Evolutionary conservation across 1,284 basidiomycete species (phyloP), one percentile per base, ranked within the genome.

Genomic region (Cutaneotrichosporon cutaneum): DNA sequence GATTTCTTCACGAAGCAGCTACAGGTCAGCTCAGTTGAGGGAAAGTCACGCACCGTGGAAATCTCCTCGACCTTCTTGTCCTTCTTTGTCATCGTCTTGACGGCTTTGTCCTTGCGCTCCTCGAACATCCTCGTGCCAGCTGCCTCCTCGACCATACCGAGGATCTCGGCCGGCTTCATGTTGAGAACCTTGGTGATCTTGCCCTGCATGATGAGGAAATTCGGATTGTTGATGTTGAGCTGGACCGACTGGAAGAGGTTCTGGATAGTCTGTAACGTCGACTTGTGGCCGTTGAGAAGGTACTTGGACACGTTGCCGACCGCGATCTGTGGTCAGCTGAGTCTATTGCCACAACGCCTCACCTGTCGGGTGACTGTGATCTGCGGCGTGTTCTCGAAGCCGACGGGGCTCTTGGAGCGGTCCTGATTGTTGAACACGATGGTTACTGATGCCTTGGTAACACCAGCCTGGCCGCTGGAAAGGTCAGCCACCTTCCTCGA

Each of bases 341-440:
- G n/a, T n/a, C n/a, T n/a, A n/a, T 24, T 10, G 21, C 7, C 16
- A 21, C 24, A 36, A 4, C 21, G 2, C 74, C 84, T 56, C 36
- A 94, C 93, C 83, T 97, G 95, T 61, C 96, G 87, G 27, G 94
- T 99, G 24, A 99, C 94, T 0, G 94, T 98, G 70, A 99, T 94
- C 77, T 97, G 92, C 48, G 88, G 85, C 60, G 83, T 88, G 63
- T 90, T 85, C 75, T 94, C 89, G 51, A 91, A 86, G 1, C 94
- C 94, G 2, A 89, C 84, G 0, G 94, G 96, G 67, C 91, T 92
- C 64, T 87, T 93, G 21, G 86, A 83, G 32, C 87, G 84, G 77
- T 99, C 94, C n/a, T 92, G 90, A 77, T 99, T 99, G 84, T 99
- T 93, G 77, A 99, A 99, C 1, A 99, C 94, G 72, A 99, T 94